Percentiles rank a stretch among this genome's conserved stretches.
phyloP scores from a whole-genome alignment of 768 basidiomycete genomes.

The Termitomyces sp. region DNA sequence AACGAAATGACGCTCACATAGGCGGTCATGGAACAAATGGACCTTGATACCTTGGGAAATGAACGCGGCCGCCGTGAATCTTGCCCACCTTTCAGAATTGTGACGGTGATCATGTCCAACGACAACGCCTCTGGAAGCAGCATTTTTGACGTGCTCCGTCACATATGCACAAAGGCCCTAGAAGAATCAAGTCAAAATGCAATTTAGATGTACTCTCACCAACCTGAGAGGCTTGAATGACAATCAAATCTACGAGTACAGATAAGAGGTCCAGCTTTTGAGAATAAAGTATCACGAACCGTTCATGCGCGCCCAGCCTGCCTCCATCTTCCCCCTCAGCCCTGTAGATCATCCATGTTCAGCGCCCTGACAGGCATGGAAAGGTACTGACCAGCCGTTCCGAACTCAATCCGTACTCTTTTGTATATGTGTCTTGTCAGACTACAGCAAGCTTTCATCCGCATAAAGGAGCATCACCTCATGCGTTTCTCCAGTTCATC shows the following conservation, averaged over 20 bases:
- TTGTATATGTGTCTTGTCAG: neutral
- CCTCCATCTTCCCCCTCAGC: slow-evolving; percentile 78
- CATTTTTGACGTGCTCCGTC: slow-evolving; percentile 43
- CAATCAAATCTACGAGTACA: slow-evolving; percentile 49
- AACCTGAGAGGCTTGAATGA: slow-evolving; percentile 81
- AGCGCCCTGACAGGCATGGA: neutral
- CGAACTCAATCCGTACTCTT: slow-evolving; percentile 77
- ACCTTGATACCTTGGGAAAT: slow-evolving; percentile 59
- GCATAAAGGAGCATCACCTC: slow-evolving; percentile 30
- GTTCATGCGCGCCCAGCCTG: slow-evolving; percentile 91
- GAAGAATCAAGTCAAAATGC: neutral
- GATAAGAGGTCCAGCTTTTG: neutral
- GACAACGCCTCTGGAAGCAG: slow-evolving; percentile 62
- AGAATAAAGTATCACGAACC: slow-evolving; percentile 25
- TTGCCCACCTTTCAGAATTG: slow-evolving; percentile 74
- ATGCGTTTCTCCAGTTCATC: slow-evolving; percentile 51
- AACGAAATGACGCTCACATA: slow-evolving; percentile 37
- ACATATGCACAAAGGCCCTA: slow-evolving; percentile 80
- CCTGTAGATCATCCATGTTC: slow-evolving; percentile 38
- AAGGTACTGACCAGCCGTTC: slow-evolving; percentile 64
- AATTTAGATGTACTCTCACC: slow-evolving; percentile 1
- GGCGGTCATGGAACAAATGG: slow-evolving; percentile 61
- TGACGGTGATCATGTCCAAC: slow-evolving; percentile 85
- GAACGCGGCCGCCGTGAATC: slow-evolving; percentile 70
- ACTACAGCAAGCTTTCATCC: neutral